Evolutionary conservation across 805 yeast species (phyloP).

Genomic region (Myxozyma udenii): DNA sequence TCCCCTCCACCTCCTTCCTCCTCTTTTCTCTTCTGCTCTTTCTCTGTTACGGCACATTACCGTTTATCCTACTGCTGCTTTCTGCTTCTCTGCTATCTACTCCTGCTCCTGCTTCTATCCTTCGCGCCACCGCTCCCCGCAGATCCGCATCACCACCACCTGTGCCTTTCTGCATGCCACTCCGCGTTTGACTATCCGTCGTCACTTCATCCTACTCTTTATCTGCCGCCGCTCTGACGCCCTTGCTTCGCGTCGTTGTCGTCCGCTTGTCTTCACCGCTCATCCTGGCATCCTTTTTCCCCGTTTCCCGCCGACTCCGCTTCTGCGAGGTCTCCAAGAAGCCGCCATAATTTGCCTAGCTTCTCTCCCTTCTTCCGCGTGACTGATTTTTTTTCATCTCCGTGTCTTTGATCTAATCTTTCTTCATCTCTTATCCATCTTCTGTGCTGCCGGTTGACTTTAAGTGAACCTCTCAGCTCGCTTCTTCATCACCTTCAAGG

Average conservation of each 20-base stretch:
- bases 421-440: not conserved
- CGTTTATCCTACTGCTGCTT: slow-evolving; percentile 1
- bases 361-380: not conserved
- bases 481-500: no score
- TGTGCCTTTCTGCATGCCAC: not conserved
- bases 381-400: not conserved
- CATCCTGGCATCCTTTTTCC: slow-evolving; percentile 31
- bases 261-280: not conserved
- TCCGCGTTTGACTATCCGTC: not conserved
- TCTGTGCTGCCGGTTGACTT: no score
- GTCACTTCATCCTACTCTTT: not conserved
- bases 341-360: slow-evolving; percentile 35
- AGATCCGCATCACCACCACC: not conserved
- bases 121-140: not conserved
- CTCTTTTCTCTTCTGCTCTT: not conserved
- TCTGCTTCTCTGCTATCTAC: no score
- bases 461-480: no score
- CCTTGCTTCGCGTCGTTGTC: slow-evolving; percentile 12
- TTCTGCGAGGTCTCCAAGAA: slow-evolving; percentile 33
- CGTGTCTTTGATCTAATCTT: not conserved
- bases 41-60: not conserved
- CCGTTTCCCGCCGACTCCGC: slow-evolving; percentile 29
- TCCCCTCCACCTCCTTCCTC: not conserved
- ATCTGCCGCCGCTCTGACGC: slow-evolving; percentile 11
- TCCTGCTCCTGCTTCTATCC: not conserved